These are phyloP conservation scores for Termitomyces eurrhizus DNA, from an alignment of 768 basidiomycete species.

Conservation along the genomic window DNA sequence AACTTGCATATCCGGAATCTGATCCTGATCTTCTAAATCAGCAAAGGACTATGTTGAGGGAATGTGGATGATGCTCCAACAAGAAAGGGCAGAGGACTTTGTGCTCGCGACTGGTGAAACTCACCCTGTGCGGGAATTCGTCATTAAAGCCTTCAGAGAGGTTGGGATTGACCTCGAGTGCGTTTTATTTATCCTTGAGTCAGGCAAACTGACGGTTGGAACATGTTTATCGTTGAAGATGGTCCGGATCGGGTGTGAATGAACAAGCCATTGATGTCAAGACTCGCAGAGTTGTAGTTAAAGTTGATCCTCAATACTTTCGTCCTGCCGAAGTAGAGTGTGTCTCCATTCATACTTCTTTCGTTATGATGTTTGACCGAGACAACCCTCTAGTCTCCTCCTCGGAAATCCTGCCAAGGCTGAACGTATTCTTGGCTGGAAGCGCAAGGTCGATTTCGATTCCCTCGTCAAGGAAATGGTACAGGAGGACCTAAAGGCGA, in stretches of 20 bases:
- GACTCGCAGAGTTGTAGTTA: conserved; percentile 71
- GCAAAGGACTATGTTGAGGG: conserved; percentile 93
- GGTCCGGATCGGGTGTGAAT: conserved; percentile 72
- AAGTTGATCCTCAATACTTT: conserved; percentile 88
- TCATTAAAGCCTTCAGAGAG: conserved; percentile 77
- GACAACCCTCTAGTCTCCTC: conserved; percentile 52
- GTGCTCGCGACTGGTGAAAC: conserved; percentile 97
- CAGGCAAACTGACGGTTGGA: neutral
- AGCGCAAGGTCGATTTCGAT: conserved; percentile 79
- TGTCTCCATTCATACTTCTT: conserved; percentile 27
- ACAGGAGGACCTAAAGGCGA: conserved; percentile 69
- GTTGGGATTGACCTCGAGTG: conserved; percentile 68
- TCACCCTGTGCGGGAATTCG: conserved; percentile 90
- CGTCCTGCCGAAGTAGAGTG: conserved; percentile 94
- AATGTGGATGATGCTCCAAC: conserved; percentile 97
- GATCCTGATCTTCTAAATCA: conserved; percentile 23
- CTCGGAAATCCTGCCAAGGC: conserved; percentile 90
- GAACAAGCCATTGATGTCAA: conserved; percentile 75
- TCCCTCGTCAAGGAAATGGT: conserved; percentile 92
- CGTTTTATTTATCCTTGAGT: conserved; percentile 16
- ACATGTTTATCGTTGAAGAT: conserved; percentile 36
- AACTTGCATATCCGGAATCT: conserved; percentile 13
- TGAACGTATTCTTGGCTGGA: conserved; percentile 86
- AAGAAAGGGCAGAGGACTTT: conserved; percentile 78
- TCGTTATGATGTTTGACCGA: neutral